Percentiles rank a stretch among this genome's conserved stretches.
These are phyloP conservation scores for Erodium texanum DNA, from an alignment of 441 rosid genomes.

Conservation along the genomic window DNA sequence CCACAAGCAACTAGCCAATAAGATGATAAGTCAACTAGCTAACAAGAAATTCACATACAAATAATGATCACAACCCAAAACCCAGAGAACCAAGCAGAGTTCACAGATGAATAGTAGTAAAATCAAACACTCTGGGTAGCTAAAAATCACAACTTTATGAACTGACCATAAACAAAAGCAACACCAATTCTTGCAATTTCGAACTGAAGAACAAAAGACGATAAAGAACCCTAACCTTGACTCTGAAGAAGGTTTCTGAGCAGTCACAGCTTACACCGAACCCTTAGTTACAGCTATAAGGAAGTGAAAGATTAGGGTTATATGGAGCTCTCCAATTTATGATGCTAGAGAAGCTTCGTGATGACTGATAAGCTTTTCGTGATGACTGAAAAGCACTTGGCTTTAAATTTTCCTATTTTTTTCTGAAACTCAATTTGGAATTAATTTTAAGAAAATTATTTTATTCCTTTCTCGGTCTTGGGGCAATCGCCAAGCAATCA, in stretches of 20 bases:
- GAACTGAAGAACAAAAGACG: neutral
- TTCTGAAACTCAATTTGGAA: neutral
- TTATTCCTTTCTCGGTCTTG: neutral
- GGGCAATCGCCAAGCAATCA: neutral
- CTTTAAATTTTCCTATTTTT: neutral
- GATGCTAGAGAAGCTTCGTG: neutral
- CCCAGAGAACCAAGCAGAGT: neutral
- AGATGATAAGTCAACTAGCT: neutral
- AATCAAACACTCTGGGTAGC: constrained; percentile 1
- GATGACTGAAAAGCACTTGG: neutral
- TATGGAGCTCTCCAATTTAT: neutral
- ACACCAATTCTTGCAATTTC: neutral
- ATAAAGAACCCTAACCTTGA: neutral
- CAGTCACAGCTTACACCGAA: neutral
- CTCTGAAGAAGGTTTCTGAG: neutral
- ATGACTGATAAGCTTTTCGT: neutral
- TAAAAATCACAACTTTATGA: neutral
- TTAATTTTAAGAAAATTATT: neutral
- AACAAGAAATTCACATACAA: neutral
- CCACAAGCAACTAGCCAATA: neutral
- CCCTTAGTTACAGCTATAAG: neutral
- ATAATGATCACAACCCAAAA: neutral
- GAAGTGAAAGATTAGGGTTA: neutral
- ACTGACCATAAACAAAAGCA: neutral
- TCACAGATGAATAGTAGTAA: neutral